These are phyloP conservation scores for Penstemon eatonii DNA, from an alignment of 257 asterid genomes.

Conservation along the genomic window DNA sequence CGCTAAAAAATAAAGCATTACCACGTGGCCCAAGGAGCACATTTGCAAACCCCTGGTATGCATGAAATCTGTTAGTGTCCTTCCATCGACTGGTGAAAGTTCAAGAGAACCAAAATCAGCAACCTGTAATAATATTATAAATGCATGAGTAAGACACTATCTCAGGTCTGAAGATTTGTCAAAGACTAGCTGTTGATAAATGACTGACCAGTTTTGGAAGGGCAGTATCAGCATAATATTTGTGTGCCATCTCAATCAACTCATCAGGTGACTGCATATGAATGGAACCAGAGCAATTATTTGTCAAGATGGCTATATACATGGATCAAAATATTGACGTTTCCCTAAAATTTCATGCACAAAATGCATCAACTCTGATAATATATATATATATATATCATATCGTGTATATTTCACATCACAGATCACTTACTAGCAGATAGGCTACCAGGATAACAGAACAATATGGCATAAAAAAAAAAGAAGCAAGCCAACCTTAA, in stretches of 20 bases:
- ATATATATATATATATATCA: slow-evolving; percentile 19
- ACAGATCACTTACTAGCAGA: slow-evolving; percentile 15
- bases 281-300: slow-evolving; percentile 32
- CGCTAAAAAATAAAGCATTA: slow-evolving; percentile 34
- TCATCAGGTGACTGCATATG: slow-evolving; percentile 66
- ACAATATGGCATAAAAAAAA: slow-evolving; percentile 18
- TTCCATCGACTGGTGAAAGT: slow-evolving; percentile 85
- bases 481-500: slow-evolving; percentile 48
- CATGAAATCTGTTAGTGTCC: slow-evolving; percentile 84
- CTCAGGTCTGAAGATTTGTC: slow-evolving; percentile 21
- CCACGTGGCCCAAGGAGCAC: slow-evolving; percentile 80
- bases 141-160: slow-evolving; percentile 15
- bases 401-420: slow-evolving; percentile 5
- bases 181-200: slow-evolving; percentile 19
- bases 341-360: no score
- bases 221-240: slow-evolving; percentile 69
- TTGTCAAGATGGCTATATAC: slow-evolving; percentile 20
- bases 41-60: slow-evolving; percentile 82
- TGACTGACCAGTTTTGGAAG: slow-evolving; percentile 67
- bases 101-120: slow-evolving; percentile 89
- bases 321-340: slow-evolving; percentile 23
- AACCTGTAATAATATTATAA: slow-evolving; percentile 45
- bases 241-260: slow-evolving; percentile 74
- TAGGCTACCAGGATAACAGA: slow-evolving; percentile 17
- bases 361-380: slow-evolving; percentile 3